Percentiles rank a stretch among this genome's conserved stretches.
These are phyloP conservation scores for Apium graveolens DNA, from an alignment of 129 eudicot species.

Conservation along the genomic window DNA sequence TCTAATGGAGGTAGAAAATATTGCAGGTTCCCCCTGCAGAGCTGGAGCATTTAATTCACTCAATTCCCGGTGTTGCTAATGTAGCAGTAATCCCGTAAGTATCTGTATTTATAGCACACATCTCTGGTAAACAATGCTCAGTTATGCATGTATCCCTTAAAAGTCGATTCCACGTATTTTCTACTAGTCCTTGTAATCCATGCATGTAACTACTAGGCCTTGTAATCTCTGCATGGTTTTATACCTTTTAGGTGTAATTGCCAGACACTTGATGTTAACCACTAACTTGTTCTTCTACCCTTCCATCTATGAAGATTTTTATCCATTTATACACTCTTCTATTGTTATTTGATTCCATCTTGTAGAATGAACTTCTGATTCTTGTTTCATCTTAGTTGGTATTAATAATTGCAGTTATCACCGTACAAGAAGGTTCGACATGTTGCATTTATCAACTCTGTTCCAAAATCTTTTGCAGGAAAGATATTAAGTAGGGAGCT, in stretches of 20 bases:
- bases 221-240: too few relatives aligned
- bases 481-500: conserved; percentile 85
- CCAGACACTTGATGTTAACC: too few relatives aligned
- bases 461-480: conserved; percentile 80
- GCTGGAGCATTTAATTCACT: conserved; percentile 68
- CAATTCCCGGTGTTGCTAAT: conserved; percentile 65
- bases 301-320: too few relatives aligned
- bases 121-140: background rate
- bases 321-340: too few relatives aligned
- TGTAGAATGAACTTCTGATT: background rate
- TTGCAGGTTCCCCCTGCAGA: conserved; percentile 95
- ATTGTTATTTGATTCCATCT: background rate
- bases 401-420: conserved; percentile 47
- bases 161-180: background rate
- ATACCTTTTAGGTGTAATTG: too few relatives aligned
- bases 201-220: too few relatives aligned
- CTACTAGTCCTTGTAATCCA: too few relatives aligned
- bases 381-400: background rate
- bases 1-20: conserved; percentile 12
- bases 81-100: conserved; percentile 95
- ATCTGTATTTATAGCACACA: background rate
- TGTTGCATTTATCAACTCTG: conserved; percentile 53
- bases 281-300: too few relatives aligned
- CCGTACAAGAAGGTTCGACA: conserved; percentile 87
- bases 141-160: background rate